Conservation (phyloP, 2,329 filamentous ascomycete genomes). For the Bipolaris cookei region DNA sequence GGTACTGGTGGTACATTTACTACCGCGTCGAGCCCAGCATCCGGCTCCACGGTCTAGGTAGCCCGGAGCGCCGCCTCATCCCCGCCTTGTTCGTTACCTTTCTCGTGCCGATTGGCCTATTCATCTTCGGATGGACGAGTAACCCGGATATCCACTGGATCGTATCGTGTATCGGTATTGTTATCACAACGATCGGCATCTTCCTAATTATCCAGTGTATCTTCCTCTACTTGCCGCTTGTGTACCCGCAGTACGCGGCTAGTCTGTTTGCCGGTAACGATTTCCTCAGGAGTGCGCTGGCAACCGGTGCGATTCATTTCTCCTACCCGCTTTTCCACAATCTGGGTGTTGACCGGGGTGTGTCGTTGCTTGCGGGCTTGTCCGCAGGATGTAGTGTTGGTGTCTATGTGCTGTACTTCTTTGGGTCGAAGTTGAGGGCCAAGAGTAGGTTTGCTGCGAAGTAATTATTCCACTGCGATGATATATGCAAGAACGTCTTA, state of each 20-base stretch:
- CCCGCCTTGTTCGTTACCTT: conserved; percentile 65
- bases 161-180: conserved; percentile 61
- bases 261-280: conserved; percentile 68
- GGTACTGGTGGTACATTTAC: conserved; percentile 75
- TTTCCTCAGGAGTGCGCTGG: conserved; percentile 62
- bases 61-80: conserved; percentile 74
- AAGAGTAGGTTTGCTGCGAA: conserved; percentile 44
- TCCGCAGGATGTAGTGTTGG: conserved; percentile 55
- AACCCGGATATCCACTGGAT: conserved; percentile 67
- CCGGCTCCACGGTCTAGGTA: conserved; percentile 71
- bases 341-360: conserved; percentile 64
- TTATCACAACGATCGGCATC: conserved; percentile 56
- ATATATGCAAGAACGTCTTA: neutral
- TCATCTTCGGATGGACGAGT: conserved; percentile 72
- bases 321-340: conserved; percentile 65
- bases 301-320: conserved; percentile 66
- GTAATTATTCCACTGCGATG: conserved; percentile 7
- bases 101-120: conserved; percentile 69
- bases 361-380: conserved; percentile 56
- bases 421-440: conserved; percentile 38
- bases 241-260: conserved; percentile 59
- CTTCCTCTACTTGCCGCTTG: conserved; percentile 69
- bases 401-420: conserved; percentile 65
- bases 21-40: conserved; percentile 69
- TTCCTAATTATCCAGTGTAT: conserved; percentile 56